phyloP scores from a whole-genome alignment of 192 early-diverging fungal genomes.

The Coemansia sp. region DNA sequence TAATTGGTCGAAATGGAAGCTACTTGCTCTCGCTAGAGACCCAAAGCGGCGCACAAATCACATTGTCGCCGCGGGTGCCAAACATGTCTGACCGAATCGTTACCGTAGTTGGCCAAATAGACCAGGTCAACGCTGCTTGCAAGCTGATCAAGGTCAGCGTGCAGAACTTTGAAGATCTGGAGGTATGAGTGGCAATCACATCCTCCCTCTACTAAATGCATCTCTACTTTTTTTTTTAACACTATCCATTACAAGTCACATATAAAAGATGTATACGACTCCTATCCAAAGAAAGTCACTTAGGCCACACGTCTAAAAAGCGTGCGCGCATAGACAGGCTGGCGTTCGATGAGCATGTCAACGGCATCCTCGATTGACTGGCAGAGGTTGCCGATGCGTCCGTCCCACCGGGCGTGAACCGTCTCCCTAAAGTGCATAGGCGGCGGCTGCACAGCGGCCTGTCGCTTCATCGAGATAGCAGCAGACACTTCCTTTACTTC shows the following conservation, averaged over 20 bases:
- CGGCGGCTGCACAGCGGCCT: slow-evolving; percentile 26
- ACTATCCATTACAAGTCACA: not conserved
- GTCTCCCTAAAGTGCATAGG: slow-evolving; percentile 48
- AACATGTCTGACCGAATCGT: slow-evolving; percentile 38
- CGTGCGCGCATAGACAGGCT: slow-evolving; percentile 37
- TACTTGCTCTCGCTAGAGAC: slow-evolving; percentile 17
- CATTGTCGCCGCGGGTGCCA: slow-evolving; percentile 33
- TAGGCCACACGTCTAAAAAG: slow-evolving; percentile 26
- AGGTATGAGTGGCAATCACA: not conserved
- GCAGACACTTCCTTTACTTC: slow-evolving; percentile 46
- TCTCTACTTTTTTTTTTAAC: not conserved
- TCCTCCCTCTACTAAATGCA: not conserved
- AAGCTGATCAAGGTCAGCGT: slow-evolving; percentile 27
- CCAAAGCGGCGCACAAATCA: slow-evolving; percentile 36
- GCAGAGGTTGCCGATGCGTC: slow-evolving; percentile 44
- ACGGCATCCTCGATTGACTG: slow-evolving; percentile 46
- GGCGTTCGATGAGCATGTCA: slow-evolving; percentile 47
- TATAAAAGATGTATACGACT: not conserved
- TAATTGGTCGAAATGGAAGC: slow-evolving; percentile 47
- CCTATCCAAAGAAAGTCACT: not conserved
- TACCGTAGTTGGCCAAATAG: slow-evolving; percentile 24
- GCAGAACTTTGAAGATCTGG: slow-evolving; percentile 25
- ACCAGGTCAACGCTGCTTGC: slow-evolving; percentile 25
- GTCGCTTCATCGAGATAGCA: slow-evolving; percentile 36
- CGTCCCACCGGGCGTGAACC: slow-evolving; percentile 43